Evolutionary conservation across 371 early-diverging fungal genomes (phyloP), one percentile per base, ranked within the genome.

Genomic region (Circinella minor): DNA sequence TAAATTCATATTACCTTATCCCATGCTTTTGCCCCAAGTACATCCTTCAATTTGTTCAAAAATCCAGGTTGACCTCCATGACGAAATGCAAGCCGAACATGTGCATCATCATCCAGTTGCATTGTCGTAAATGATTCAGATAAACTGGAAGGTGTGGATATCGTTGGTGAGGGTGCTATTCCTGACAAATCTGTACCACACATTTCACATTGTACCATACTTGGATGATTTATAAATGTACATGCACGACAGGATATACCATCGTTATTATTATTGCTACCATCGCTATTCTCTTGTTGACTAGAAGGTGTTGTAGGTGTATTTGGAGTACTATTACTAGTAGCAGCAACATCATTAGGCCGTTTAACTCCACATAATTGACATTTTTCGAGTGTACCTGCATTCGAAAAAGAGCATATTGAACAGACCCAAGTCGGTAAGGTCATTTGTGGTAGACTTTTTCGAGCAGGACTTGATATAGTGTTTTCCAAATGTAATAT

Each of bases 211-310:
- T 83, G 81, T 4, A 81, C 72, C 89, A 94, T 88, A 66, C 91
- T 91, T 0, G 88, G 84, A 74, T 94, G 94, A 74, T 97, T 97
- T 59, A 90, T 79, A 75, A 95, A 96, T 0, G 96, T 96, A 77
- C 97, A 94, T 3, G 80, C 76, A 9, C 85, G 77, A 65, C 94
- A 94, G 5, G 51, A 51, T 51, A 51, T 15, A 51, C n/a, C 51
- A 51, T n/a, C 51, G 6, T 51, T 51, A 27, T 27, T 27, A 27
- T 27, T 27, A 27, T 27, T 27, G 27, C 27, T 15, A 51, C n/a
- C 51, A 51, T n/a, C 51, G 15, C 6, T 51, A n/a, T 51, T 51
- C 51, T 14, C 74, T 43, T 74, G 63, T 34, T 61, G 43, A 7
- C 51, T 65, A 4, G 36, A n/a, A 27, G 62, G 27, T 61, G 61